A percentile compares a stretch with the other conserved stretches of the same genome.
Conservation (phyloP, 805 yeast genomes). For the Osmozyma mogii region DNA sequence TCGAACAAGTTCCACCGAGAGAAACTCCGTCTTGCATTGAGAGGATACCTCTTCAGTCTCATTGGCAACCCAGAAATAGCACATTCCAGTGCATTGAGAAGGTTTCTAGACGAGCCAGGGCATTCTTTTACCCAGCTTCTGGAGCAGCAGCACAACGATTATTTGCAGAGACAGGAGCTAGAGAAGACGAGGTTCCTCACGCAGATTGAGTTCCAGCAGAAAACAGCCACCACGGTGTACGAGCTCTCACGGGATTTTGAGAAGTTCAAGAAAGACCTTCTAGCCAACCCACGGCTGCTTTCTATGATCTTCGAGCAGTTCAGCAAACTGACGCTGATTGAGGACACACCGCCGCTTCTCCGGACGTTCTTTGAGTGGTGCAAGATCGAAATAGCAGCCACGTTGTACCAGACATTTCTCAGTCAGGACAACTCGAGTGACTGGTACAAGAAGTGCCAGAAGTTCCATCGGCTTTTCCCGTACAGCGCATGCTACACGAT, state of each 20-base stretch:
- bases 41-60: conserved; percentile 61
- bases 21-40: conserved; percentile 63
- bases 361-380: conserved; percentile 73
- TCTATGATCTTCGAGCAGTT: conserved; percentile 59
- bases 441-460: conserved; percentile 58
- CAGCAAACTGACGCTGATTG: conserved; percentile 42
- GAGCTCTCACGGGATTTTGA: conserved; percentile 50
- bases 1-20: conserved; percentile 49
- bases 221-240: conserved; percentile 51
- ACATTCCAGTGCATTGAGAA: conserved; percentile 37
- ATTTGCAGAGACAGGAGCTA: conserved; percentile 46
- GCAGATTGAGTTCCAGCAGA: conserved; percentile 65
- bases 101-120: conserved; percentile 6
- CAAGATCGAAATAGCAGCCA: conserved; percentile 75
- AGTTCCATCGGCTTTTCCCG: conserved; percentile 73
- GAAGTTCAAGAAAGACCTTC: conserved; percentile 47
- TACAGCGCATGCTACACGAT: conserved; percentile 71
- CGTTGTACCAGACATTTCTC: conserved; percentile 70
- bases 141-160: conserved; percentile 45
- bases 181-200: conserved; percentile 52
- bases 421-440: conserved; percentile 80
- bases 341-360: conserved; percentile 58
- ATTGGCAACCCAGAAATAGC: conserved; percentile 48
- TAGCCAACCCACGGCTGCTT: conserved; percentile 47
- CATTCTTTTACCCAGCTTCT: conserved; percentile 40